phyloP scores from a whole-genome alignment of 139 green algal species.

The Chlamydomonas sp. region DNA sequence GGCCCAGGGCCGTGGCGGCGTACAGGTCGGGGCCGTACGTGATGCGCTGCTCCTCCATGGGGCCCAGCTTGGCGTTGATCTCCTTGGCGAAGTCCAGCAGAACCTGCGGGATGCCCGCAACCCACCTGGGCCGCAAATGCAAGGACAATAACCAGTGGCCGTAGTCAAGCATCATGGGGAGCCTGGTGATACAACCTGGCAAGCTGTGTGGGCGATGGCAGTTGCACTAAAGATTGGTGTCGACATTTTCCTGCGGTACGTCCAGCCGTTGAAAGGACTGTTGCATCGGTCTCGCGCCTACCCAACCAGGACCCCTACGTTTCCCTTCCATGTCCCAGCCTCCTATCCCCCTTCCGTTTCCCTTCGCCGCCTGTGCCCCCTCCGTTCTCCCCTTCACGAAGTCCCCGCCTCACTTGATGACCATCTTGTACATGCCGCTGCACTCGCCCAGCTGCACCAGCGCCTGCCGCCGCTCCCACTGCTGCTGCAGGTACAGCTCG shows the following conservation, averaged over 20 bases:
- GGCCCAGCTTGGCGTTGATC: slow-evolving; percentile 64
- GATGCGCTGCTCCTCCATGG: slow-evolving; percentile 64
- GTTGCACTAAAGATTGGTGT: too few species aligned
- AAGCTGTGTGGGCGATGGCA: not conserved
- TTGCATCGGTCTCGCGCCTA: too few species aligned
- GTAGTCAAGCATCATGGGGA: too few species aligned
- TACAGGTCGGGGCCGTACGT: slow-evolving; percentile 58
- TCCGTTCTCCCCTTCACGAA: not conserved
- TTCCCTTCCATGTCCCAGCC: slow-evolving; percentile 4
- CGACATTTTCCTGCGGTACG: not conserved
- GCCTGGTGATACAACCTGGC: too few species aligned
- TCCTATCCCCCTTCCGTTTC: not conserved
- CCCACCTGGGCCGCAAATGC: slow-evolving; percentile 23
- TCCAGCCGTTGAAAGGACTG: not conserved
- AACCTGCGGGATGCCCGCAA: slow-evolving; percentile 59
- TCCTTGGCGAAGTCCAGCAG: slow-evolving; percentile 66
- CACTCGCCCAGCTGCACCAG: slow-evolving; percentile 53
- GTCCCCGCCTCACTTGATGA: slow-evolving; percentile 47
- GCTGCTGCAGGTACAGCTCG: slow-evolving; percentile 50
- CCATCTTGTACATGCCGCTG: slow-evolving; percentile 49
- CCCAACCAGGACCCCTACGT: too few species aligned
- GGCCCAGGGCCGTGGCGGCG: slow-evolving; percentile 19
- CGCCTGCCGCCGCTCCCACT: slow-evolving; percentile 54
- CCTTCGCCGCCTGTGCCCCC: not conserved
- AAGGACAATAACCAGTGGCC: not conserved